phyloP scores from a whole-genome alignment of 345 rosid species.

The Eucalyptus fibrosa region DNA sequence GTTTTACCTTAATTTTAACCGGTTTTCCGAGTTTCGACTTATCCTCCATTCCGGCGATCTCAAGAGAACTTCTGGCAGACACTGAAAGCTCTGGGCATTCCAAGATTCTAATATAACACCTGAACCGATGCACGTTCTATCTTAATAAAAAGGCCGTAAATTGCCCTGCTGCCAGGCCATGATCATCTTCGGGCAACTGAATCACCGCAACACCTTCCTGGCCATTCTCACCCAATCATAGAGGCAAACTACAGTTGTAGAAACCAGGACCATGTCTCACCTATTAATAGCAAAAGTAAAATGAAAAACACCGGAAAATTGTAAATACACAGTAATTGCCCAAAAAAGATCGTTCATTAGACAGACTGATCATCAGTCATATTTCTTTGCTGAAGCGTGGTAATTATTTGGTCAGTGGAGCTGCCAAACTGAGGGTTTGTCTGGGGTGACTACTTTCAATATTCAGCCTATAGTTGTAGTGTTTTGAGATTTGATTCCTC shows the following conservation, averaged over 20 bases:
- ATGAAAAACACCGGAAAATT: background rate
- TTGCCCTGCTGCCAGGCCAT: slow-evolving; percentile 91
- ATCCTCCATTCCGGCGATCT: slow-evolving; percentile 67
- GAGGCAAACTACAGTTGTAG: slow-evolving; percentile 43
- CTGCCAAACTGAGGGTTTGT: background rate
- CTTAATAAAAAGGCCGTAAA: slow-evolving; percentile 75
- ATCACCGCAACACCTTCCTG: slow-evolving; percentile 42
- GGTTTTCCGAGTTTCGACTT: slow-evolving; percentile 83
- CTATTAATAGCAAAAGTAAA: slow-evolving; percentile 5
- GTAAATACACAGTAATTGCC: background rate
- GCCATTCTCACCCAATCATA: slow-evolving; percentile 23
- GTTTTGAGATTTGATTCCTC: background rate
- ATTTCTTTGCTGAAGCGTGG: background rate
- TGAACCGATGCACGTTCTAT: slow-evolving; percentile 58
- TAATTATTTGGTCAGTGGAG: background rate
- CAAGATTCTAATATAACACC: slow-evolving; percentile 74
- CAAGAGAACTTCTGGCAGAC: slow-evolving; percentile 63
- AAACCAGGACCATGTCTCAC: slow-evolving; percentile 91
- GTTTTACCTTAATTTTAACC: slow-evolving; percentile 53
- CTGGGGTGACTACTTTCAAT: background rate
- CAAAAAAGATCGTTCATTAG: background rate
- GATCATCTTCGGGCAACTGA: slow-evolving; percentile 67
- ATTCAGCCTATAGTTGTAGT: background rate
- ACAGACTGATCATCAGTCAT: background rate
- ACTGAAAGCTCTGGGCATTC: slow-evolving; percentile 73